Conservation (phyloP, 2,329 filamentous ascomycete species). For the Penicillium sclerotiorum region DNA sequence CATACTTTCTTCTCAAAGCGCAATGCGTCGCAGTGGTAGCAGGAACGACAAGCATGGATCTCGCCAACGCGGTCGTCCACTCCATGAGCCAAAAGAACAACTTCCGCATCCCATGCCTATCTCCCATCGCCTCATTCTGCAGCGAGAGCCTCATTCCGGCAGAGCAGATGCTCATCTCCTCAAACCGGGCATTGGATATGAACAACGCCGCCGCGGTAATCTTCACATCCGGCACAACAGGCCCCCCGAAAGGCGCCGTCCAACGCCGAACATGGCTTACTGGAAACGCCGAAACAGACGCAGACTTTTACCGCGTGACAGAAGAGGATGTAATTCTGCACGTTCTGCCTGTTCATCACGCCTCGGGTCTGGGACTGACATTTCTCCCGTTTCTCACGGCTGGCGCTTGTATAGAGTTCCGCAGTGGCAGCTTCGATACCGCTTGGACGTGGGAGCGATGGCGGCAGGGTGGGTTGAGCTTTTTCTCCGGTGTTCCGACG, state of each 20-base stretch:
- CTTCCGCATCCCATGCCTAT: conserved; percentile 17
- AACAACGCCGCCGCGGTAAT: conserved; percentile 39
- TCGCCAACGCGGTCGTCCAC: conserved; percentile 21
- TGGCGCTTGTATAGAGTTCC: conserved; percentile 48
- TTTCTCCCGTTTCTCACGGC: conserved; percentile 52
- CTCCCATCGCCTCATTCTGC: conserved; percentile 30
- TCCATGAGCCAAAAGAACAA: conserved; percentile 17
- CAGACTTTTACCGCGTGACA: conserved; percentile 41
- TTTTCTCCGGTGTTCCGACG: conserved; percentile 54
- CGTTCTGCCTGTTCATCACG: conserved; percentile 51
- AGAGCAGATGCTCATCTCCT: conserved; percentile 30
- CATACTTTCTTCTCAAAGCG: conserved; percentile 32
- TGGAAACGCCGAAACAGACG: conserved; percentile 25
- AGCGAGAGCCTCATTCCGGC: conserved; percentile 12
- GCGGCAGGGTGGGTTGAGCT: conserved; percentile 41
- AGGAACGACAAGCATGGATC: conserved; percentile 8
- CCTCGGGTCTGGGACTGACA: conserved; percentile 43
- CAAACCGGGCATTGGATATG: conserved; percentile 30
- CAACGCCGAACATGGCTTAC: conserved; percentile 40
- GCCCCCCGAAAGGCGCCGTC: conserved; percentile 42
- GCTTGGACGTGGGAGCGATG: conserved; percentile 50
- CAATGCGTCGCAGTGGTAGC: conserved; percentile 20
- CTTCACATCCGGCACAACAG: conserved; percentile 42
- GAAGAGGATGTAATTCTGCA: conserved; percentile 44
- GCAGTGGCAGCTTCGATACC: conserved; percentile 46